Base-by-base conservation (phyloP, 1,139 yeast species). In the Candida tunisiensis region DNA sequence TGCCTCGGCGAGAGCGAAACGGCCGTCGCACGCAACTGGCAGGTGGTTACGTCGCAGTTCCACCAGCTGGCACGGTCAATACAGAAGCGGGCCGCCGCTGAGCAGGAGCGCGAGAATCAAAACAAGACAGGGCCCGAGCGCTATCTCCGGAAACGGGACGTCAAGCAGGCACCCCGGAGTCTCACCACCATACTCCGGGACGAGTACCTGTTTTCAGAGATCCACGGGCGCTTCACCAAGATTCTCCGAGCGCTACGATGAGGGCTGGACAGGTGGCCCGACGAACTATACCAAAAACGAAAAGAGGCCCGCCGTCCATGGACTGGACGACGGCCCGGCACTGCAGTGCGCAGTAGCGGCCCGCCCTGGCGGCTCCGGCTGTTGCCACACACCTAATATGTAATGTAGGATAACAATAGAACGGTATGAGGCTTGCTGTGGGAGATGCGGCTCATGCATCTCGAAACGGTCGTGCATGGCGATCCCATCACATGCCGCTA, bases 171-270 rank as follows among this genome's bases (percentile, higher is more conserved):
- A 32, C 74, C 82, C 2, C 63, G 61, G 39, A 68, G 72, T 28
- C 49, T 79, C 36, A 57, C 65, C 3, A 74, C 69, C 28, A 55
- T 78, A 24, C 57, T 80, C 2, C 59, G 62, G 16, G 91, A 78
- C 43, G 59, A 57, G 3, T 62, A 24, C 48, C 24, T 77, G 9
- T 78, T 75, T 44, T 55, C 73, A 8, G 69, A 69, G 41, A 45
- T 75, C 11, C 93, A 79, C 44, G 48, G 72, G 67, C 32, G 33
- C 16, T 42, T 42, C 23, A 30, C 45, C 8, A 29, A 31, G 1
- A 71, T 65, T 32, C 44, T 77, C 17, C 42, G 47, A 64, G 29
- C 66, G 53, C 51, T 65, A 66, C 26, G 70, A 51, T n/a, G n/a
- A n/a, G n/a, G n/a, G n/a, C 51, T 59, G 57, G 14, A 51, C 42